Evolutionary conservation across 2,329 filamentous ascomycete genomes (phyloP), one percentile per base, ranked within the genome.

Genomic region (Leptoxyphium fumago): DNA sequence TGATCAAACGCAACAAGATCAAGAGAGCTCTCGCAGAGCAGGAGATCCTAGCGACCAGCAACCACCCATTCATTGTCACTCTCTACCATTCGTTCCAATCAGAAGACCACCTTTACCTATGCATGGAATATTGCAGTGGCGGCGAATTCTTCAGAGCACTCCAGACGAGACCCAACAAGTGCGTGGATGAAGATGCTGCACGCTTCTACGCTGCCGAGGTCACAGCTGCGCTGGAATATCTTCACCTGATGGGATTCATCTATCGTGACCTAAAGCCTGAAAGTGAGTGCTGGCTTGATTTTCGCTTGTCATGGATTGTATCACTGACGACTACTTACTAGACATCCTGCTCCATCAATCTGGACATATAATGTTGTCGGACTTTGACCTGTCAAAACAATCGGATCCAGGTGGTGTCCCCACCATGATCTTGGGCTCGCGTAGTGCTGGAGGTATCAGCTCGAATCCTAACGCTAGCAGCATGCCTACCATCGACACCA

Each of bases 1-100:
- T 98, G 91, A 98, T 98, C 66, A 98, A 98, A 71, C 83, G 91
- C 46, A 98, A 98, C 73, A 98, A 98, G 75, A 98, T 98, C 69
- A 98, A 98, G 75, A 80, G 91, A 60, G 91, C 91, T 11, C 73
- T 98, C 54, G 91, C 91, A 32, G 91, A 98, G 67, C 91, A 96
- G 62, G 91, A 98, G 64, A 98, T 98, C 52, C 71, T 98, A 43
- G 91, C 91, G 8, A 98, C 91, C 38, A 96, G 89, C 71, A 98
- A 98, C 56, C 91, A 98, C 58, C 91, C 91, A 0, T 98, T 98
- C 64, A 98, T 98, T 60, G 91, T 98, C 50, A 98, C 91, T 0
- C 72, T 98, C 2, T 98, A 96, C 63, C 91, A 98, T 67, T 96
- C 89, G 0, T 98, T 98, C 73, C 91, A 98, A 64, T 98, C 91